Conservation (phyloP, 805 yeast species). For the Kluyveromyces nonfermentans region DNA sequence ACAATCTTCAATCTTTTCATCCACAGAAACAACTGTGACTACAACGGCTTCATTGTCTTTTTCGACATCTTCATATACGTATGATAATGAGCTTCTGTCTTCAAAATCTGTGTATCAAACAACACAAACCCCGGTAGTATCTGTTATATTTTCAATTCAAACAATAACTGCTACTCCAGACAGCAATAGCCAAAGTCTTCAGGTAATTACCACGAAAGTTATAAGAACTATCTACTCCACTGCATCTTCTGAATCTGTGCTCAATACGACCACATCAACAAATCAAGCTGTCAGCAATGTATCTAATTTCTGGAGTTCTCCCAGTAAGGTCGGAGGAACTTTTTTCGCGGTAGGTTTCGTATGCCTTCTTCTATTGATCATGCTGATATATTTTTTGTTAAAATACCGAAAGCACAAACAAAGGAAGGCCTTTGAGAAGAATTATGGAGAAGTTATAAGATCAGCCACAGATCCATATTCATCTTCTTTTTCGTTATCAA, state of each 20-base stretch:
- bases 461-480: conserved; percentile 9
- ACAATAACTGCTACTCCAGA: conserved; percentile 12
- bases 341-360: conserved; percentile 73
- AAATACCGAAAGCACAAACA: conserved; percentile 16
- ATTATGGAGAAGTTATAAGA: conserved; percentile 16
- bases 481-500: conserved; percentile 8
- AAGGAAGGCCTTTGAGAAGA: conserved; percentile 18
- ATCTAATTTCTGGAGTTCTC: conserved; percentile 49
- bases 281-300: conserved; percentile 7
- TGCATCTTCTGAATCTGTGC: conserved; percentile 5
- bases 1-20: not conserved
- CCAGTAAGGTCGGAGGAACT: conserved; percentile 79
- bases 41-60: not conserved
- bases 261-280: not conserved
- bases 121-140: conserved; percentile 4
- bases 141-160: conserved; percentile 14
- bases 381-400: conserved; percentile 35
- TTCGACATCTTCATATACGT: too few species aligned
- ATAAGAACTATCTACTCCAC: conserved; percentile 13
- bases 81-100: not conserved
- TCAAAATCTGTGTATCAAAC: not conserved
- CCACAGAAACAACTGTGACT: not conserved
- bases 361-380: conserved; percentile 34
- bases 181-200: not conserved
- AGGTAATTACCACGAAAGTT: conserved; percentile 8